Evolutionary conservation across 805 yeast species (phyloP), one percentile per base, ranked within the genome.

Genomic region (Ogataea wickerhamii): DNA sequence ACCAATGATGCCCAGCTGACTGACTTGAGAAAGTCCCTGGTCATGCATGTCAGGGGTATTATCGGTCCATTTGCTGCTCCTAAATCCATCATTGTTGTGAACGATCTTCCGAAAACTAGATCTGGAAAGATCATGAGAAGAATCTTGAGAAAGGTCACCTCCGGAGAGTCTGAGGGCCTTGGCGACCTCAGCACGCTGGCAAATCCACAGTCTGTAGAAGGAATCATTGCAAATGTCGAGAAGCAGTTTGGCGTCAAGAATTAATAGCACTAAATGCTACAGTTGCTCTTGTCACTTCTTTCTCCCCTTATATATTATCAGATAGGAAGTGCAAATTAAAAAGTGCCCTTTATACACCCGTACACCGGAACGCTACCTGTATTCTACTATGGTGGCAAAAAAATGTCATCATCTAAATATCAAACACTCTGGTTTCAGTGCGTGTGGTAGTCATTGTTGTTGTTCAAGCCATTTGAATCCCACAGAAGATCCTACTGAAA

Each of bases 81-180:
- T 58, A 89, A 89, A 66, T 70, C 80, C 35, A 68, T 68, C 41
- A 80, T 89, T 42, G 68, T 89, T 43, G 95, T 91, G 39, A 82
- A 79, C 44, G 98, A 93, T 60, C 77, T 93, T 64, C 98, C 98
- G 67, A 93, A 91, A 77, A 93, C 98, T 18, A 80, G 98, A 70
- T 87, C 96, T 8, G 98, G 98, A 53, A 93, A 93, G 75, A 91
- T 93, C 60, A 91, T 93, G 95, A 85, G 98, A 74, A 86, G 98
- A 72, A 84, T 93, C 47, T 75, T 93, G 66, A 82, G 98, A 69
- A 93, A 93, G 70, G 77, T 91, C 44, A 81, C 88, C 39, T 80
- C 93, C 36, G 89, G 91, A 51, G 97, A 91, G 71, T 94, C 82
- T 51, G 95, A 86, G 50, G 86, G 82, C 60, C 74, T 93, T 52